phyloP scores from a whole-genome alignment of 2,329 filamentous ascomycete genomes.

The Microascus cirrosus region DNA sequence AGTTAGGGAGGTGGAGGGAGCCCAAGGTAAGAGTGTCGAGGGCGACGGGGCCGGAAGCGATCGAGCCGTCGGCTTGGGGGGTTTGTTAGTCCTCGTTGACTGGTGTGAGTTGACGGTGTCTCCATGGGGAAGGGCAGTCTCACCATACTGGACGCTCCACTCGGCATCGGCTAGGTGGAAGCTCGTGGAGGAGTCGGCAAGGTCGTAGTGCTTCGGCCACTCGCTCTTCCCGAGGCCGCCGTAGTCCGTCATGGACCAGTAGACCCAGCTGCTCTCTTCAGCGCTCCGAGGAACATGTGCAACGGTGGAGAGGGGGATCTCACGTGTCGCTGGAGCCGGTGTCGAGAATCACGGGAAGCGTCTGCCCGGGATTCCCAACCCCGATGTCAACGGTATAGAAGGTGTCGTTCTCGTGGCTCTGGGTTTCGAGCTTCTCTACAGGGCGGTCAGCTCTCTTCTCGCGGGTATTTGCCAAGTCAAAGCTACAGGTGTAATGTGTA shows the following conservation, averaged over 20 bases:
- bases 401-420: slow-evolving; percentile 20
- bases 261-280: neutral
- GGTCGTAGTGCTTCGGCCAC: slow-evolving; percentile 24
- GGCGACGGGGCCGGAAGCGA: slow-evolving; percentile 35
- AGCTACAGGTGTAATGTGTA: neutral
- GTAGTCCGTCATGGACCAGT: neutral
- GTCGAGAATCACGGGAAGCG: slow-evolving; percentile 35
- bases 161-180: slow-evolving; percentile 25
- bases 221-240: slow-evolving; percentile 30
- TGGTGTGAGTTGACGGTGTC: no score
- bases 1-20: slow-evolving; percentile 26
- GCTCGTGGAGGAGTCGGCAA: slow-evolving; percentile 32
- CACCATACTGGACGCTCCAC: slow-evolving; percentile 39
- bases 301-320: slow-evolving; percentile 25
- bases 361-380: slow-evolving; percentile 36
- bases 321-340: slow-evolving; percentile 51
- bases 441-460: neutral
- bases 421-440: slow-evolving; percentile 11
- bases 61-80: slow-evolving; percentile 28
- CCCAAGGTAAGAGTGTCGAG: slow-evolving; percentile 37
- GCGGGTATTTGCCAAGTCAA: neutral
- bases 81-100: neutral
- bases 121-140: slow-evolving; percentile 11
- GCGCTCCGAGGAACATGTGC: neutral
- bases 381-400: slow-evolving; percentile 30